Evolutionary conservation across 2,329 filamentous ascomycete genomes (phyloP).

Genomic region (Periconia sp.): DNA sequence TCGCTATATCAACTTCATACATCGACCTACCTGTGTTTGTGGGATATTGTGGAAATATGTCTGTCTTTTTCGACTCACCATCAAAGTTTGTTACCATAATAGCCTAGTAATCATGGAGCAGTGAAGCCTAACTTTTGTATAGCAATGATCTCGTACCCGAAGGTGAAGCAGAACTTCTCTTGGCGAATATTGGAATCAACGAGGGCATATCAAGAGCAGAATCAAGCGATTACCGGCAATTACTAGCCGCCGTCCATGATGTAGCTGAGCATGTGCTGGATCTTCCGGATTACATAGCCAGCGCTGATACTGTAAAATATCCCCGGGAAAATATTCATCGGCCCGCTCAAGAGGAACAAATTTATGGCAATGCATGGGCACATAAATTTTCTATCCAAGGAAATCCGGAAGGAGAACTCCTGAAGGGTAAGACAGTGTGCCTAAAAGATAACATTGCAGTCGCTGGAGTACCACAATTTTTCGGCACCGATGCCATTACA

Average conservation of each 20-base stretch:
- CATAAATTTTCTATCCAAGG: conserved; percentile 57
- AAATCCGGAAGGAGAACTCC: conserved; percentile 17
- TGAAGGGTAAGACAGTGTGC: conserved; percentile 54
- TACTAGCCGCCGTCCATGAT: conserved; percentile 60
- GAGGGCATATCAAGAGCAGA: conserved; percentile 44
- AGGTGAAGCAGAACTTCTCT: conserved; percentile 28
- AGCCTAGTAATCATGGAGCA: background rate
- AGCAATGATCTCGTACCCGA: conserved; percentile 30
- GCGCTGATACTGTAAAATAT: conserved; percentile 50
- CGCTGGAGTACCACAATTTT: conserved; percentile 60
- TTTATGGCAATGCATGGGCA: conserved; percentile 58
- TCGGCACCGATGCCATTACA: conserved; percentile 57
- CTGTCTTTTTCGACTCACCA: conserved; percentile 36
- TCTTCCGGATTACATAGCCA: conserved; percentile 56
- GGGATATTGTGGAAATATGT: conserved; percentile 19
- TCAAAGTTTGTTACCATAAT: conserved; percentile 18
- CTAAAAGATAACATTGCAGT: conserved; percentile 64
- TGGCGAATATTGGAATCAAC: conserved; percentile 28
- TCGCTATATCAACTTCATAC: no score
- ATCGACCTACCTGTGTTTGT: no score
- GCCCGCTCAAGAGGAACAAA: conserved; percentile 35
- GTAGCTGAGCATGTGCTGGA: conserved; percentile 54
- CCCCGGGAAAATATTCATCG: conserved; percentile 54
- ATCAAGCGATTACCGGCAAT: conserved; percentile 53
- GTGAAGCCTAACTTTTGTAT: conserved; percentile 10